Base-by-base conservation (phyloP, 257 asterid genomes). In the Jacaranda copaia region DNA sequence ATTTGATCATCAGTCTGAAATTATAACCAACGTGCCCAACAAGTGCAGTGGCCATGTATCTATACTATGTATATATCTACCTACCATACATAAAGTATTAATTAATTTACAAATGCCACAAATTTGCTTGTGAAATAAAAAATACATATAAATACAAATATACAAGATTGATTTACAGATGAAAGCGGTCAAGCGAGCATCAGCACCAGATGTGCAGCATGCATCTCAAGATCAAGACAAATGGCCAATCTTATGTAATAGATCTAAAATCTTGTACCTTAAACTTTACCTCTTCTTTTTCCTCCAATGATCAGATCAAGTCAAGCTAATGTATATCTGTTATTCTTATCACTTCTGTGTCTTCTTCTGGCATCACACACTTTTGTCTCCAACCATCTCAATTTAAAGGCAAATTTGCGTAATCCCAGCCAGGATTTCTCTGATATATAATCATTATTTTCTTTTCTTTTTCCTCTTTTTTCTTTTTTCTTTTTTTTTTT, bases 161-260 rank as follows among this genome's bases (percentile, higher is more conserved):
- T 39, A 53, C 18, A 62, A 61, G 68, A 73, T 20, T 63, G 68
- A 73, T 20, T 63, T 67, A 18, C 52, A 0, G 8, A 49, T 49
- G 59, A 15, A 58, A 58, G 5, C 7, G 57, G 72, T 5, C 40
- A 67, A 67, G 36, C 25, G 13, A 55, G 55, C 61, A 65, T 36
- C 59, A 72, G 11, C 12, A 9, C 2, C 59, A 46, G 70, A 62
- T 70, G 81, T 53, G 77, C 58, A 53, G 57, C 81, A 80, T 80
- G 84, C 81, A 80, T 80, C 59, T 75, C 3, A 12, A 63, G n/a
- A 75, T 42, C 20, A 61, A 69, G 84, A 80, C 84, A 80, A 75
- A 80, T 80, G 84, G 84, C 77, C 45, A 51, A 74, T 68, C 78
- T 72, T 68, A 80, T 66, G 67, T 61, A 61, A 60, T 57, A 62